Evolutionary conservation across 164 flowering plant species (phyloP), one percentile per base, ranked within the genome.

Genomic region (Umbilicus rupestris): DNA sequence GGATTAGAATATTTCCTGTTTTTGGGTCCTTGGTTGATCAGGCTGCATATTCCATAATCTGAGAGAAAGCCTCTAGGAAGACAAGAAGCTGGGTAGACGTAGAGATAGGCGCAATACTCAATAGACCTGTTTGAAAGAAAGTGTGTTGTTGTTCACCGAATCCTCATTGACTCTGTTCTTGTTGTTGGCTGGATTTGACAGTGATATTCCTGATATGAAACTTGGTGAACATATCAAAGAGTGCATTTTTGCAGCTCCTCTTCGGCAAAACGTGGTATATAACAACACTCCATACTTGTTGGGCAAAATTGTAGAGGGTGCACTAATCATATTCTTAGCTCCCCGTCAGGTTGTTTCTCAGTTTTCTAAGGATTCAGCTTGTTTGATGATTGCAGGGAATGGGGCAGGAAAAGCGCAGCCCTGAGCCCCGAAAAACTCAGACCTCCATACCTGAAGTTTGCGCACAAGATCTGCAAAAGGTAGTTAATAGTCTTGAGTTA

Each of bases 151-250:
- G 60, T 28, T 28, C 60, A 14, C 28, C 58, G 3, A 50, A 50
- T 7, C 6, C 29, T 28, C 33, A 14, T 55, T 55, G 60, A 55
- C 60, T 55, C 16, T 12, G 33, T 26, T 55, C 29, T 28, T 7
- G 60, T 65, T 67, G 46, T 17, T 65, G 37, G 12, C 63, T 71
- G 39, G 60, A 28, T 33, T 15, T 72, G 76, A 65, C 84, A 83
- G 86, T 73, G 78, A 75, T 67, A 73, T 74, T 69, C 50, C 70
- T 62, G 69, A 68, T 69, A 73, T 60, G 55, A 71, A 68, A 80
- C 33, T 68, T 6, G 60, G 68, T 71, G 76, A 73, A 65, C 74
- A 69, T 33, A 62, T 66, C 50, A 49, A 69, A 65, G 55, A 49
- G 41, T 62, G 39, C 64, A 41, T 58, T 50, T 69, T 62, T 62